These are phyloP conservation scores for Colletotrichum liriopes DNA, from an alignment of 2,329 filamentous ascomycete genomes.

Conservation along the genomic window DNA sequence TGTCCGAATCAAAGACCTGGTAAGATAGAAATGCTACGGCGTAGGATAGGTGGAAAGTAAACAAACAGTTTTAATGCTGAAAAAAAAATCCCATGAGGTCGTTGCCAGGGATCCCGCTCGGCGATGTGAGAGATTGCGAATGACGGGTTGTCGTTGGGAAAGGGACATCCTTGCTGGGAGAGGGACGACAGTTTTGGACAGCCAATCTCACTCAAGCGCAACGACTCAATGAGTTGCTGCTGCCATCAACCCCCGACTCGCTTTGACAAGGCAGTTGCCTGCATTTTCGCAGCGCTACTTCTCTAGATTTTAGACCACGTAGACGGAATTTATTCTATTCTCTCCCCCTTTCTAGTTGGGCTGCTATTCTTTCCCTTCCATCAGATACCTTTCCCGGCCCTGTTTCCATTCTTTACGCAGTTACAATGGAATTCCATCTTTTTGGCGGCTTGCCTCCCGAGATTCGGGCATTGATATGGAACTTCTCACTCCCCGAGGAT, in stretches of 20 bases:
- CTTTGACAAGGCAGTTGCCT: background rate
- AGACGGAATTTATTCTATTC: background rate
- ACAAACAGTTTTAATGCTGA: slow-evolving; percentile 22
- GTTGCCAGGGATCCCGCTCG: slow-evolving; percentile 16
- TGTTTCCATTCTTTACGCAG: background rate
- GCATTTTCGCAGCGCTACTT: background rate
- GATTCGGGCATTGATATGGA: slow-evolving; percentile 5
- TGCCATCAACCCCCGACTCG: slow-evolving; percentile 2
- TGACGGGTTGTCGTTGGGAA: slow-evolving; percentile 8
- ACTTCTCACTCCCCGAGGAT: slow-evolving; percentile 10
- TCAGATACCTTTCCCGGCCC: background rate
- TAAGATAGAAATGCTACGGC: slow-evolving; percentile 8
- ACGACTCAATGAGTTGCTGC: background rate
- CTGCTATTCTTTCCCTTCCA: background rate
- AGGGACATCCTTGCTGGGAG: slow-evolving; percentile 23
- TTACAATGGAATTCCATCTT: background rate
- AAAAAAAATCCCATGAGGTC: background rate
- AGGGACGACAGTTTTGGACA: slow-evolving; percentile 1
- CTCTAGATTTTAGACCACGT: background rate
- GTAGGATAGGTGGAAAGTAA: slow-evolving; percentile 16
- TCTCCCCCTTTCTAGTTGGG: background rate
- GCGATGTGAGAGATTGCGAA: slow-evolving; percentile 2
- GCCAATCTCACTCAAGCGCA: slow-evolving; percentile 1
- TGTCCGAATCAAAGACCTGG: background rate
- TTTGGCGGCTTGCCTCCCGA: slow-evolving; percentile 15